These are phyloP conservation scores for Hypoxylon sp. DNA, from an alignment of 2,329 filamentous ascomycete species.

Conservation along the genomic window DNA sequence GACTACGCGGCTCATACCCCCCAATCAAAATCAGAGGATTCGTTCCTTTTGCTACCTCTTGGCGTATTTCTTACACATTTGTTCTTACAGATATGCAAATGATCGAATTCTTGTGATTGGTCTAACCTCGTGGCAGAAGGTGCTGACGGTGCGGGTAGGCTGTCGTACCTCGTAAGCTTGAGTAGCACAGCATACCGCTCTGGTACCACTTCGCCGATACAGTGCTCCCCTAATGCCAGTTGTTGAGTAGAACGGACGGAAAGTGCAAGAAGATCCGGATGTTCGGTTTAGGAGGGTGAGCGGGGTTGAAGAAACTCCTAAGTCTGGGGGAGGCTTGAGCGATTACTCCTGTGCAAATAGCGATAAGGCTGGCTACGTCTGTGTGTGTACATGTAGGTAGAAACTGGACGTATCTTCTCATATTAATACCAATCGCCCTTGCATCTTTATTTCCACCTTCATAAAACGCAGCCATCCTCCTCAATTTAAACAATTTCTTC, in stretches of 20 bases:
- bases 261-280: conserved; percentile 2
- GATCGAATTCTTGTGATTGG: conserved; percentile 1
- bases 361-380: neutral
- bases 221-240: neutral
- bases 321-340: neutral
- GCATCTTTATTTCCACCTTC: conserved; percentile 12
- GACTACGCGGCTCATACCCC: neutral
- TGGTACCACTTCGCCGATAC: neutral
- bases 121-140: neutral
- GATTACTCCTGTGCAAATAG: neutral
- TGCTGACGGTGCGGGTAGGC: conserved; percentile 1
- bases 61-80: neutral
- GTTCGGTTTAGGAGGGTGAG: neutral
- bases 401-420: neutral
- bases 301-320: conserved; percentile 7
- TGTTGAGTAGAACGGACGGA: neutral
- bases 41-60: conserved; percentile 1
- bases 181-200: neutral
- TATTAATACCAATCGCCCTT: conserved; percentile 1
- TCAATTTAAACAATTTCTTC: neutral
- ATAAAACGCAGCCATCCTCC: neutral
- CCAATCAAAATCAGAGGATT: neutral
- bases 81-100: neutral
- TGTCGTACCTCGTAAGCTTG: conserved; percentile 2
- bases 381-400: too few relatives aligned